Base-by-base conservation (phyloP, 2,329 filamentous ascomycete genomes). In the Polytolypa hystricis region DNA sequence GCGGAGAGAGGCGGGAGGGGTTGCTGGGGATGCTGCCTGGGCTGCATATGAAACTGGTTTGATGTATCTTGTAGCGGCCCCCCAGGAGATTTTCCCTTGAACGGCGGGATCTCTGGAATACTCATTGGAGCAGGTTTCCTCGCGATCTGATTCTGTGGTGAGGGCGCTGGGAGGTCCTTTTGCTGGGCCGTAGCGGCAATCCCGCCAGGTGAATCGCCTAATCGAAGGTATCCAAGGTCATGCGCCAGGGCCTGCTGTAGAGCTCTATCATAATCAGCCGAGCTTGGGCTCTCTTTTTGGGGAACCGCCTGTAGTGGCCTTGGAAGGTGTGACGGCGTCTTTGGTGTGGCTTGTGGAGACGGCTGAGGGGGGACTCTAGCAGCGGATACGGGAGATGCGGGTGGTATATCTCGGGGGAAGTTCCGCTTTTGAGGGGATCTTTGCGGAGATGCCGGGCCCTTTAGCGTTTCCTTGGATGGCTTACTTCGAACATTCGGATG, bases 401-500 rank as follows among this genome's bases (percentile, higher is more conserved):
- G 49, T 8, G 61, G 47, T 9, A 54, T 32, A 50, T 40, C 38
- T 42, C 46, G 8, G 45, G 46, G 20, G 32, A 50, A 33, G 62
- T 59, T 30, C 72, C 65, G 23, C 69, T 72, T 56, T 70, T 76
- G 50, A 68, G 65, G 54, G 73, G 77, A 54, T 38, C 49, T 52
- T 3, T 78, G 77, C 23, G 76, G 78, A 3, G 65, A 56, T 49
- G 78, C 74, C 33, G 75, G 66, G 62, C 57, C 18, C 60, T 55
- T 52, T 10, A 52, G 35, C 8, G 52, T 53, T 14, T 25, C 21
- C n/a, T n/a, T 25, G 11, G 35, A 37, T 2, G 28, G 11, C 28
- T 37, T 37, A 15, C 12, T 18, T 15, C 23, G 28, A 5, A 30
- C 16, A 36, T 36, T 15, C 14, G 19, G 28, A 14, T 31, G 12